Percentiles rank a stretch among this genome's conserved stretches.
These are phyloP conservation scores for Backusella tarrabulga DNA, from an alignment of 192 early-diverging fungal species.

Conservation along the genomic window DNA sequence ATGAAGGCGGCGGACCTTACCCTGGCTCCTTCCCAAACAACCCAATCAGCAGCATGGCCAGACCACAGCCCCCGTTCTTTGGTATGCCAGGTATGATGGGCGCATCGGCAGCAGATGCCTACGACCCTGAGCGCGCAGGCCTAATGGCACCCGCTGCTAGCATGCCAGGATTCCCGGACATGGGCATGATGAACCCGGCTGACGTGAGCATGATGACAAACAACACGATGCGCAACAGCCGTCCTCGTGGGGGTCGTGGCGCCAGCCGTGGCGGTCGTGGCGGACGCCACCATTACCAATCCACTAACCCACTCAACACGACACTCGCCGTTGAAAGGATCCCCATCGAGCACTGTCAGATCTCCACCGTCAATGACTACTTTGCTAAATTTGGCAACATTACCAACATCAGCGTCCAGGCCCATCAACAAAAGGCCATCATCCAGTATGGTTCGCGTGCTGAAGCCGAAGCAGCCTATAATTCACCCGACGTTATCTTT, in stretches of 20 bases:
- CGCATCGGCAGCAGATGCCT: conserved; percentile 38
- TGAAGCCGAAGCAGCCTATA: conserved; percentile 71
- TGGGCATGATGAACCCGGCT: conserved; percentile 14
- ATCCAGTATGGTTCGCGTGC: conserved; percentile 58
- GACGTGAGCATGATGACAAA: not conserved
- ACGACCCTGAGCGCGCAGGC: conserved; percentile 50
- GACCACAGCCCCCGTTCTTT: conserved; percentile 42
- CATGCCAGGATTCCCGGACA: not conserved
- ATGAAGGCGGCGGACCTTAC: conserved; percentile 40
- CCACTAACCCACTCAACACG: conserved; percentile 38
- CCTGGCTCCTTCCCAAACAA: conserved; percentile 39
- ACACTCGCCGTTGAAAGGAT: conserved; percentile 76
- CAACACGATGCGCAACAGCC: not conserved
- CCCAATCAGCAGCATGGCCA: conserved; percentile 34
- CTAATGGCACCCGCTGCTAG: conserved; percentile 21
- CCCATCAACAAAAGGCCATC: conserved; percentile 50
- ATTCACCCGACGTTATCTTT: conserved; percentile 77
- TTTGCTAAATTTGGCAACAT: conserved; percentile 80
- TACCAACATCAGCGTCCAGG: conserved; percentile 68
- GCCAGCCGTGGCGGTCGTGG: conserved; percentile 42
- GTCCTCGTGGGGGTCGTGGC: conserved; percentile 34
- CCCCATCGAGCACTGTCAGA: conserved; percentile 60
- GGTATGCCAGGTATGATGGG: conserved; percentile 17
- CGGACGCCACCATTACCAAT: conserved; percentile 32
- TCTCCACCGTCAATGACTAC: conserved; percentile 73